Conservation (phyloP, 768 basidiomycete genomes). For the Boletus reticulatus region DNA sequence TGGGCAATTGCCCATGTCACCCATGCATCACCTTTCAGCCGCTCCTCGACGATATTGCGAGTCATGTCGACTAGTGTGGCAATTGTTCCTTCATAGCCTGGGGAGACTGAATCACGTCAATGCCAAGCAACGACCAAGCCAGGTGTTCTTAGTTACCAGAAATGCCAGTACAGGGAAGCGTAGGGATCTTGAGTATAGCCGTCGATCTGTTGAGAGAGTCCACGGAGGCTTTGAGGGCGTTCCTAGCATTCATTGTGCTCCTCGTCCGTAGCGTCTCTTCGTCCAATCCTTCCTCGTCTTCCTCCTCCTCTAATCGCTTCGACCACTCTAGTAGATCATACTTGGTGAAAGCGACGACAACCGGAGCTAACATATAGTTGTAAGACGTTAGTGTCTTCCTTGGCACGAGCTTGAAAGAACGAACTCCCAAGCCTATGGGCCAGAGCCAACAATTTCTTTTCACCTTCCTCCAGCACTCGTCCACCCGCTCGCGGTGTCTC, state of each 20-base stretch:
- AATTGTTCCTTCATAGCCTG: not conserved
- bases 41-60: not conserved
- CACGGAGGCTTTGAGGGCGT: not conserved
- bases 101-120: not conserved
- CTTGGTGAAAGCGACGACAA: constrained; percentile 8
- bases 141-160: not conserved
- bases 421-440: constrained; percentile 1
- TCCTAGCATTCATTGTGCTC: not conserved
- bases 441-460: constrained; percentile 1
- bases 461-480: constrained; percentile 5
- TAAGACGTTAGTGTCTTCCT: not conserved
- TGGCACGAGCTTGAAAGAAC: not conserved
- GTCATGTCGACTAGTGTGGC: not conserved
- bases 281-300: not conserved
- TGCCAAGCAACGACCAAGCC: not conserved
- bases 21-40: constrained; percentile 8
- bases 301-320: not conserved
- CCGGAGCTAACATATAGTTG: not conserved
- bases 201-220: not conserved
- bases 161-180: not conserved
- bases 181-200: not conserved
- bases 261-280: not conserved
- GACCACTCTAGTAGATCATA: constrained; percentile 2
- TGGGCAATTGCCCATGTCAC: not conserved
- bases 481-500: constrained; percentile 7